Evolutionary conservation across 163 green algal genomes (phyloP).

Genomic region (Trebouxia gelatinosa): DNA sequence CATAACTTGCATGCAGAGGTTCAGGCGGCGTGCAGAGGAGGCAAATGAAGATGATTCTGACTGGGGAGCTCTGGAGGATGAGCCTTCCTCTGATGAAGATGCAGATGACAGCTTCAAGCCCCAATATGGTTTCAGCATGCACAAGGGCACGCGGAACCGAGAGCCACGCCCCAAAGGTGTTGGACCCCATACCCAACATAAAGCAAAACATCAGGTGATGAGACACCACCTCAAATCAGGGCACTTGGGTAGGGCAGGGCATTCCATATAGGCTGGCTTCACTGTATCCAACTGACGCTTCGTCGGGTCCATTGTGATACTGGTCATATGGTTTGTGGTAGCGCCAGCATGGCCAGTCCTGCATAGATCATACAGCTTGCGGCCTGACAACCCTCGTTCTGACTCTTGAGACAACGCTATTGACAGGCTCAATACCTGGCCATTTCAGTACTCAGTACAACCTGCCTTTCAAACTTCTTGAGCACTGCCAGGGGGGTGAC

Average conservation of each 20-base stretch:
- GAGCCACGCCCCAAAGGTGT: conserved; percentile 6
- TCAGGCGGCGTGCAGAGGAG: conserved; percentile 40
- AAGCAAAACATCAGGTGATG: not conserved
- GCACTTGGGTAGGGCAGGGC: not conserved
- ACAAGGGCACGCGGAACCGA: conserved; percentile 36
- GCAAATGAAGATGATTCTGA: conserved; percentile 41
- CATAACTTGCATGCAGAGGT: conserved; percentile 40
- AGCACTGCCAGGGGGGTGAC: conserved; percentile 37
- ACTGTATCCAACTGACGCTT: too few species aligned
- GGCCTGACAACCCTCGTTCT: not conserved
- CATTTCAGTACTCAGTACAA: not conserved
- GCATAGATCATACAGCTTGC: too few species aligned
- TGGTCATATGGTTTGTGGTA: too few species aligned
- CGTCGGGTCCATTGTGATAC: too few species aligned
- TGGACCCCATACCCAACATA: not conserved
- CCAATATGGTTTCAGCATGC: conserved; percentile 29
- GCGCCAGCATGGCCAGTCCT: too few species aligned
- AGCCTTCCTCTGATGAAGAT: conserved; percentile 36
- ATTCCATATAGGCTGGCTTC: too few species aligned
- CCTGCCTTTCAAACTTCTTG: not conserved
- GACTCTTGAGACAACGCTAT: not conserved
- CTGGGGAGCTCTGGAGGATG: conserved; percentile 36
- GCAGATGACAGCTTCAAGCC: conserved; percentile 34
- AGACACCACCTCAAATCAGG: not conserved
- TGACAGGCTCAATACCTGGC: not conserved